phyloP scores from a whole-genome alignment of 2,329 filamentous ascomycete species.

The Verticillium zaregamsianum region DNA sequence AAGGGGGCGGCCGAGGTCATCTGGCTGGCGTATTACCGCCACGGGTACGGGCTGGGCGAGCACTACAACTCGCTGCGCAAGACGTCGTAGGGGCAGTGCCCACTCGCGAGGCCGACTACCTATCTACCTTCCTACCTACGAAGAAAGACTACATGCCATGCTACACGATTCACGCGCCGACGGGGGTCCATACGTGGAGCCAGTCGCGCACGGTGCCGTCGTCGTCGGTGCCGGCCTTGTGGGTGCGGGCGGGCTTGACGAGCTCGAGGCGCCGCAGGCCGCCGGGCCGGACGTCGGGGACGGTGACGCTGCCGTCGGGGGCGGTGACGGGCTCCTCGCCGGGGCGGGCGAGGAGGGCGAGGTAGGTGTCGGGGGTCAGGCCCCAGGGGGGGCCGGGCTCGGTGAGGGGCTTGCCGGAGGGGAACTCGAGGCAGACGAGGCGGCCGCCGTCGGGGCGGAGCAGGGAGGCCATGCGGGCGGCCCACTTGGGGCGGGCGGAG shows the following conservation, averaged over 20 bases:
- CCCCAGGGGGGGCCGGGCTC: constrained; percentile 71
- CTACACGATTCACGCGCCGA: not conserved
- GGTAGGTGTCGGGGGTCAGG: constrained; percentile 64
- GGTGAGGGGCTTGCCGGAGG: constrained; percentile 63
- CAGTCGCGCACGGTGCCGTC: constrained; percentile 47
- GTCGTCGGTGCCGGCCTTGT: constrained; percentile 38
- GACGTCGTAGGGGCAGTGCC: constrained; percentile 16
- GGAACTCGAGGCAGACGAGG: constrained; percentile 71
- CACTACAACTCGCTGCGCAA: constrained; percentile 88
- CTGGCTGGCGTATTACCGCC: constrained; percentile 93
- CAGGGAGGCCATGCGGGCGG: constrained; percentile 45
- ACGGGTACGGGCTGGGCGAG: constrained; percentile 90
- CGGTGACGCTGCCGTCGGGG: constrained; percentile 11
- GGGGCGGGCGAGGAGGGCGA: constrained; percentile 65
- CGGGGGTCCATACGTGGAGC: constrained; percentile 48
- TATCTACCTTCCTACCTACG: no score
- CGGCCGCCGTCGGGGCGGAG: constrained; percentile 41
- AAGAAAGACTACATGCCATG: not conserved
- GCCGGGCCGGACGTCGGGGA: constrained; percentile 38
- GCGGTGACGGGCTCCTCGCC: constrained; percentile 45
- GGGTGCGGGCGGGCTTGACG: constrained; percentile 46
- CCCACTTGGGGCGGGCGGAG: constrained; percentile 47
- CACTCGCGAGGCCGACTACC: not conserved
- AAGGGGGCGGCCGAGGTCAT: constrained; percentile 41
- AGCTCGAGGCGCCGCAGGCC: constrained; percentile 42